Evolutionary conservation across 495 filamentous ascomycete species (phyloP), one percentile per base, ranked within the genome.

Genomic region (Terfezia boudieri): DNA sequence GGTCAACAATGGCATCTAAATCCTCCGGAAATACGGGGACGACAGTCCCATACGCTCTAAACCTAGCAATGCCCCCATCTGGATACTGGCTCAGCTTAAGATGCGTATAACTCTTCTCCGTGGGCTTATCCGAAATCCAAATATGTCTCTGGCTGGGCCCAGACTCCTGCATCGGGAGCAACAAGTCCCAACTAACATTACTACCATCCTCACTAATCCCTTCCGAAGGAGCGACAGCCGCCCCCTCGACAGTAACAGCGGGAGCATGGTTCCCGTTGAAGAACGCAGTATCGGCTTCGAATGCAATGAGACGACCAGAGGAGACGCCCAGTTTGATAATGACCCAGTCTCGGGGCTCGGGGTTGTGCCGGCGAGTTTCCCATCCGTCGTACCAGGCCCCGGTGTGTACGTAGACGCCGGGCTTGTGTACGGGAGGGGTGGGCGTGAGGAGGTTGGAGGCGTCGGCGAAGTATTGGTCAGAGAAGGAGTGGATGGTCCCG

Each of bases 381-480:
- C 87, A 94, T 23, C 87, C 87, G 64, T 95, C 87, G 66, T 87
- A 94, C 88, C 88, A 95, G 22, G 85, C 84, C 57, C 87, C 87
- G 9, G 84, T 76, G 62, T 81, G 78, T 51, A 86, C 79, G 73
- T 88, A 92, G 67, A 86, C 78, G 55, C 84, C 86, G 0, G 81
- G 80, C 58, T 82, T 78, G 57, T 77, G 75, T 61, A 94, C 76
- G 5, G 88, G 83, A 4, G 82, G 70, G 0, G 76, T 76, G 1
- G 84, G 82, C 14, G 76, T 89, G 53, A 86, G 69, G 59, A 94
- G 77, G 67, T 92, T 93, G 37, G 71, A 68, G 10, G 86, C 86
- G 37, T 79, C 76, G 58, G 86, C 87, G 68, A 94, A 95, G 76
- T 79, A 95, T 69, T 95, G 79, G 67, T 95, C 83, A 50, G 81